Base-by-base conservation (phyloP, 805 yeast genomes). In the Peterozyma xylosa region DNA sequence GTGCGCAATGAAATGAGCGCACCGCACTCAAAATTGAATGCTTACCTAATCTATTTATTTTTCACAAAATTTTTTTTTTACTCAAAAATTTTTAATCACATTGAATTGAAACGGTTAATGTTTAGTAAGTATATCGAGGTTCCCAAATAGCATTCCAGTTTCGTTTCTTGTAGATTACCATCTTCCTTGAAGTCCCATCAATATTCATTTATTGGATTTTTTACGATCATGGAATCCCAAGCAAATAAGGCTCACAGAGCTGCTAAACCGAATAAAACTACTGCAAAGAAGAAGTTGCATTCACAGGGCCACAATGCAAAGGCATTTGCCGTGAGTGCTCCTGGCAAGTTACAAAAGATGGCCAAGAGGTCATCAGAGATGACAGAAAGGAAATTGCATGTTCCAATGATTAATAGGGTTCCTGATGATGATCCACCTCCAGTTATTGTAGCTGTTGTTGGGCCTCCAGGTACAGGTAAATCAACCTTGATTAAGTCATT, bases 401-500 rank as follows among this genome's bases (percentile, higher is more conserved):
- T 90, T 16, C 98, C 99, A 13, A 90, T 93, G 97, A 84, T 93
- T 41, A 96, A 93, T 60, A 73, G 98, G 53, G 89, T 97, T 0
- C 97, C 98, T 0, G 98, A 91, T 45, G 96, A 91, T 57, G 95
- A 87, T 53, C 96, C 98, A 3, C 97, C 97, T 16, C 99, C 99
- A 36, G 83, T 93, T 17, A 81, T 93, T 45, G 88, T 93, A 18
- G 96, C 96, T 0, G 96, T 93, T 7, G 96, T 93, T 11, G 99
- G 99, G 0, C 99, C 99, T 11, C 96, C 96, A 9, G 99, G 99
- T 13, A 93, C 98, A 0, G 99, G 99, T 51, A 93, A 93, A 59
- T 80, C 97, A 13, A 91, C 98, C 0, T 70, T 93, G 56, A 87
- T 93, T 56, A 83, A 88, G 60, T 88, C 97, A 6, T 68, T 93